Base-by-base conservation (phyloP, 108 stramenopile species). In the Conticribra guillardii region DNA sequence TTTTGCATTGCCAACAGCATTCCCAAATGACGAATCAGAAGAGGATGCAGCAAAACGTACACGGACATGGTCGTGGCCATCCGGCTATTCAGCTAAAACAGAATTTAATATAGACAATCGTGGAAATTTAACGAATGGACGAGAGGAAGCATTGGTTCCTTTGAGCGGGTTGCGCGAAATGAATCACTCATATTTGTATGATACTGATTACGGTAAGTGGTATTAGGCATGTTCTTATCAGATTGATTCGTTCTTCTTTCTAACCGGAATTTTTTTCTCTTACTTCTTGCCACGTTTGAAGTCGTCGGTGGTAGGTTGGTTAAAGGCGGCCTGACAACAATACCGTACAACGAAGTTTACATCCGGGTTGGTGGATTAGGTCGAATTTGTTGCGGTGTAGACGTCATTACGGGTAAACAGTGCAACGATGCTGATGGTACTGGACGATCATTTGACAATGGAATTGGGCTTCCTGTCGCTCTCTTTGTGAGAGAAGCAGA, bases 341-440 rank as follows among this genome's bases (percentile, higher is more conserved):
- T 96, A 34, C 95, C 95, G 17, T 96, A 93, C 80, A 96, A 96
- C 69, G 95, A 96, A 84, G 80, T 91, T 29, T 58, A 69, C 31
- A 34, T 67, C 50, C 66, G 66, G 51, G 84, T 93, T 37, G 95
- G 95, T 44, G 92, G 92, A 32, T 29, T 73, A 19, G 92, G 92
- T n/a, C 79, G 91, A 11, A 80, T 91, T 47, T 73, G 76, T 15
- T 44, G 65, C 48, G 85, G 81, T 0, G 54, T 66, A 22, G 86
- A 92, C 62, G 68, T 66, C 51, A 80, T 80, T 16, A 84, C 84
- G 9, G 86, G 83, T 16, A 27, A 46, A 18, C 16, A 63, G 15
- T 70, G 71, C 48, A 76, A 69, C 24, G 69, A 81, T 28, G 59
- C 63, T 16, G 59, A 67, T 29, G 80, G 81, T 14, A 78, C 68